Conservation (phyloP, 2,329 filamentous ascomycete species). For the Pleoardoris graminearum region DNA sequence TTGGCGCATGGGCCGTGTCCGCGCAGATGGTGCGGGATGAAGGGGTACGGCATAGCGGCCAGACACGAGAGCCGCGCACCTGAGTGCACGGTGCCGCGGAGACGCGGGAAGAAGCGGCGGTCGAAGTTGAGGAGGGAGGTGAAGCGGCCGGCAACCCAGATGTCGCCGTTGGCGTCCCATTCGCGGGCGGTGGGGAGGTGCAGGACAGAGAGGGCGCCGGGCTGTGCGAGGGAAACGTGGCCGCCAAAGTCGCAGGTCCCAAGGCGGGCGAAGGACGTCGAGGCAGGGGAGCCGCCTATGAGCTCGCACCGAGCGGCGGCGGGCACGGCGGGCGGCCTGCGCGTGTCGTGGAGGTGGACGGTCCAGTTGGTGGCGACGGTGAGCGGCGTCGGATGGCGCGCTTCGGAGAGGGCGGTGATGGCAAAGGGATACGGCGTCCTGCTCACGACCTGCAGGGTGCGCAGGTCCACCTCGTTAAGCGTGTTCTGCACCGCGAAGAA, state of each 20-base stretch:
- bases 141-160: constrained; percentile 88
- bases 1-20: constrained; percentile 59
- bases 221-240: constrained; percentile 76
- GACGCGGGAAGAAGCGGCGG: constrained; percentile 77
- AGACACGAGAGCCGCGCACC: constrained; percentile 78
- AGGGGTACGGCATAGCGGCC: constrained; percentile 68
- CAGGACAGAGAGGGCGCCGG: constrained; percentile 79
- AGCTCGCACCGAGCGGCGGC: constrained; percentile 30
- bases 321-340: constrained; percentile 45
- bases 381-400: constrained; percentile 67
- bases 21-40: constrained; percentile 65
- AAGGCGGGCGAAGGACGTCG: constrained; percentile 44
- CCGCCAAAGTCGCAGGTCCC: constrained; percentile 56
- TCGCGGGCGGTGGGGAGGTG: constrained; percentile 67
- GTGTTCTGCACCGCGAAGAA: constrained; percentile 80
- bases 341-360: constrained; percentile 80
- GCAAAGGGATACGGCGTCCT: constrained; percentile 76
- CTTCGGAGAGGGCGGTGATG: constrained; percentile 79
- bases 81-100: constrained; percentile 79
- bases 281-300: constrained; percentile 28
- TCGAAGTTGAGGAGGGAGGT: constrained; percentile 89
- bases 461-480: constrained; percentile 80
- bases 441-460: constrained; percentile 69
- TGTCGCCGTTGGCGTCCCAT: constrained; percentile 69
- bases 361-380: constrained; percentile 83